Evolutionary conservation across 805 yeast species (phyloP).

Genomic region (Ogataea glucozyma): DNA sequence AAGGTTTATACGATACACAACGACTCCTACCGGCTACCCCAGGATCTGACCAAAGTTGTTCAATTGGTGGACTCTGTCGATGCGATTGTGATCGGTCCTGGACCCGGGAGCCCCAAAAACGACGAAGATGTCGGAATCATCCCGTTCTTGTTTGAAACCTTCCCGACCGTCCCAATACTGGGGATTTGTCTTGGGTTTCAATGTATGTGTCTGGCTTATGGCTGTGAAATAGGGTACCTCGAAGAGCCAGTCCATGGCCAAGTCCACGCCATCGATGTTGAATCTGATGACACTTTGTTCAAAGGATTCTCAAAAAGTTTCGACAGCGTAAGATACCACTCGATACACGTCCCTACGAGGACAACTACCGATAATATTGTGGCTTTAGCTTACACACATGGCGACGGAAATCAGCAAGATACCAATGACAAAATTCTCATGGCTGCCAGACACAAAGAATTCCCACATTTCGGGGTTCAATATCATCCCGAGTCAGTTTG

Average conservation of each 20-base stretch:
- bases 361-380: conserved; percentile 34
- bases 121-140: conserved; percentile 72
- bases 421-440: conserved; percentile 54
- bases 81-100: conserved; percentile 90
- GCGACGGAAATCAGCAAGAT: neutral
- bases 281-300: conserved; percentile 39
- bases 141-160: conserved; percentile 47
- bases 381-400: conserved; percentile 60
- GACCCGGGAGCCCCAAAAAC: conserved; percentile 86
- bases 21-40: conserved; percentile 47
- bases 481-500: conserved; percentile 97
- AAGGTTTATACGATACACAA: conserved; percentile 62
- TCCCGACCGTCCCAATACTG: conserved; percentile 59
- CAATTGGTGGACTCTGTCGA: conserved; percentile 55
- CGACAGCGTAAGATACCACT: conserved; percentile 85
- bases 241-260: conserved; percentile 82
- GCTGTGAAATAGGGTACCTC: conserved; percentile 55
- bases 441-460: conserved; percentile 67
- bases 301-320: conserved; percentile 44
- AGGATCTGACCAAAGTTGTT: conserved; percentile 38
- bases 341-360: conserved; percentile 54
- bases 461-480: conserved; percentile 91
- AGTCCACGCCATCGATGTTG: conserved; percentile 49
- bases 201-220: conserved; percentile 62
- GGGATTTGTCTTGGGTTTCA: conserved; percentile 97